These are phyloP conservation scores for Quercus alba DNA, from an alignment of 306 rosid genomes.

Conservation along the genomic window DNA sequence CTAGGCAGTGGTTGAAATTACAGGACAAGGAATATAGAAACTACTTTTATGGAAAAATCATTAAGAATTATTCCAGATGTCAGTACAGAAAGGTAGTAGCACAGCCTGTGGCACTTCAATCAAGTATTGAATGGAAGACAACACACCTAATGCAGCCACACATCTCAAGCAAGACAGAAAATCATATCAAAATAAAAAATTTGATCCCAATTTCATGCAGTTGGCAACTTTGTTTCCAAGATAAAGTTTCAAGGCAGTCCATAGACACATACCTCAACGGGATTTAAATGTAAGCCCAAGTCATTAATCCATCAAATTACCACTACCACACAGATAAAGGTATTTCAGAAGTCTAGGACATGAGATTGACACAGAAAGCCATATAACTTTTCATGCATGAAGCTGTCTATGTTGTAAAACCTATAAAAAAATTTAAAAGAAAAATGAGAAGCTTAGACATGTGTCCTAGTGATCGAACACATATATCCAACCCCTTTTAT, in stretches of 20 bases:
- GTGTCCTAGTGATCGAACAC: neutral
- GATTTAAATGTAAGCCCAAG: conserved; percentile 17
- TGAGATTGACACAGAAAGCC: conserved; percentile 24
- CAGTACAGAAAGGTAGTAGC: too few relatives aligned
- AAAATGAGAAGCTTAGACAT: neutral
- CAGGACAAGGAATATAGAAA: too few relatives aligned
- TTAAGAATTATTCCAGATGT: too few relatives aligned
- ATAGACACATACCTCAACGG: neutral
- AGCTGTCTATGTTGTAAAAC: conserved; percentile 31
- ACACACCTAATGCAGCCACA: too few relatives aligned
- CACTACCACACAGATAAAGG: conserved; percentile 22
- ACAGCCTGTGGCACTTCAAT: too few relatives aligned
- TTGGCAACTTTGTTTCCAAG: neutral
- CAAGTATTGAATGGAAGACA: too few relatives aligned
- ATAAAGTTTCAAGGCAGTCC: neutral
- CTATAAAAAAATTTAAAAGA: conserved; percentile 23
- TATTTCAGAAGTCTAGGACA: conserved; percentile 23
- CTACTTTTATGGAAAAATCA: too few relatives aligned
- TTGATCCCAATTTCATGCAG: neutral
- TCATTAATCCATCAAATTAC: conserved; percentile 12
- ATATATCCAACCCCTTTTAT: neutral
- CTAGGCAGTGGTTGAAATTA: too few relatives aligned
- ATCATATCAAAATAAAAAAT: neutral
- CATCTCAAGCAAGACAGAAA: neutral
- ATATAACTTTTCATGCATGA: conserved; percentile 25